Percentiles rank a stretch among this genome's conserved stretches.
Evolutionary conservation across 805 yeast genomes (phyloP).

Genomic region (Nakazawaea laoshanensis): DNA sequence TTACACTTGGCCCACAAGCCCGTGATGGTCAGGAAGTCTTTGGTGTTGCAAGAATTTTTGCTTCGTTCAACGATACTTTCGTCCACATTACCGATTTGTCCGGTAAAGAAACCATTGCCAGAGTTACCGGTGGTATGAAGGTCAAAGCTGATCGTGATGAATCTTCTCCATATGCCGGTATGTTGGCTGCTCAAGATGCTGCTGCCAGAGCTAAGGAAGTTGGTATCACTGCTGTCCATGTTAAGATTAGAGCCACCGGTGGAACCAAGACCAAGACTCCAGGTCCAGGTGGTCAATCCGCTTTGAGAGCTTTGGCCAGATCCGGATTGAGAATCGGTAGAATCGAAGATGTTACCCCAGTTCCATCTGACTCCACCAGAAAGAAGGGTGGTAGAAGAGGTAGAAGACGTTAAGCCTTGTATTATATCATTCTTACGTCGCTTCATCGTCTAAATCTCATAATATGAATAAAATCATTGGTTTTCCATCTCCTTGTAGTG

Average conservation of each 20-base stretch:
- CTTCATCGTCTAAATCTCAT: neutral
- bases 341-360: slow-evolving; percentile 99
- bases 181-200: slow-evolving; percentile 99
- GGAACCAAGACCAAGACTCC: slow-evolving; percentile 99
- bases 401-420: slow-evolving; percentile 67
- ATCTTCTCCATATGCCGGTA: slow-evolving; percentile 99
- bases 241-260: slow-evolving; percentile 99
- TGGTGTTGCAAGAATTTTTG: slow-evolving; percentile 99
- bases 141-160: slow-evolving; percentile 99
- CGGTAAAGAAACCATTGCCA: slow-evolving; percentile 99
- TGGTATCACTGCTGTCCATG: slow-evolving; percentile 99
- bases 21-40: slow-evolving; percentile 98
- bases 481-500: too few relatives aligned
- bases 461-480: neutral
- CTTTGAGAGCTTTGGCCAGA: slow-evolving; percentile 98
- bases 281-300: slow-evolving; percentile 99
- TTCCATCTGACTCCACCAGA: slow-evolving; percentile 99
- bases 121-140: slow-evolving; percentile 99
- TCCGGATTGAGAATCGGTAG: slow-evolving; percentile 99
- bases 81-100: slow-evolving; percentile 99
- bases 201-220: slow-evolving; percentile 99
- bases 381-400: slow-evolving; percentile 99
- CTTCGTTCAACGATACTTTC: slow-evolving; percentile 99
- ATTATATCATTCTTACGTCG: neutral
- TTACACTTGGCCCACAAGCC: slow-evolving; percentile 76